Base-by-base conservation (phyloP, 2,329 filamentous ascomycete genomes). In the Plenodomus lindquistii region DNA sequence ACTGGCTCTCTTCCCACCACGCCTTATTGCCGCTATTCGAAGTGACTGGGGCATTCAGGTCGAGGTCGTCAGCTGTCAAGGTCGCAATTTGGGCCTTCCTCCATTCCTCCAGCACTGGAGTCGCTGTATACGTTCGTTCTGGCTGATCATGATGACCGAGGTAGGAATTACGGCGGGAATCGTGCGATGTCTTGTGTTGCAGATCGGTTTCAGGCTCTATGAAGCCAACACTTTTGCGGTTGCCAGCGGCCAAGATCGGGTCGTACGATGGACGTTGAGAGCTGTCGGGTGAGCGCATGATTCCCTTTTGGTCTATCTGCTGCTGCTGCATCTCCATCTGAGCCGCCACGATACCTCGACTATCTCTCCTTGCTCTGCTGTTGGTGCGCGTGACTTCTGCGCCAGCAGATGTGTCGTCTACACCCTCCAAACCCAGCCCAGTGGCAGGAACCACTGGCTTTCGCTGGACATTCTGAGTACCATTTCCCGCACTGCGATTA, bases 1-100 rank as follows among this genome's bases (percentile, higher is more conserved):
- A 79, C 48, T 74, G 75, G 22, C 73, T 77, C 43, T 79, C 78
- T 66, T 95, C 91, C 90, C 91, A 94, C 90, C 90, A 95, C 1
- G 88, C 77, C 38, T 67, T 67, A 37, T 74, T 71, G 17, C 60
- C 47, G 42, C 53, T 66, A 24, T 57, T 60, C 13, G 65, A 55
- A 39, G 49, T 66, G 40, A 59, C 55, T 16, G 69, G 63, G 22
- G 60, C 57, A 37, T 74, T 74, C 16, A 77, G 49, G 38, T 75
- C 71, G 16, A 79, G 65, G 57, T 81, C 78, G 9, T 75, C 71
- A 0, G 66, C 63, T 4, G 62, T 60, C 13, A 81, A 66, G 16
- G 64, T 65, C 15, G 71, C 75, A 16, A 69, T 58, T 13, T 67
- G 67, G 2, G 72, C 77, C 37, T 62, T 61, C 48, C 66, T 75